These are phyloP conservation scores for Penicillium crystallinum DNA, from an alignment of 495 filamentous ascomycete genomes.

Conservation along the genomic window DNA sequence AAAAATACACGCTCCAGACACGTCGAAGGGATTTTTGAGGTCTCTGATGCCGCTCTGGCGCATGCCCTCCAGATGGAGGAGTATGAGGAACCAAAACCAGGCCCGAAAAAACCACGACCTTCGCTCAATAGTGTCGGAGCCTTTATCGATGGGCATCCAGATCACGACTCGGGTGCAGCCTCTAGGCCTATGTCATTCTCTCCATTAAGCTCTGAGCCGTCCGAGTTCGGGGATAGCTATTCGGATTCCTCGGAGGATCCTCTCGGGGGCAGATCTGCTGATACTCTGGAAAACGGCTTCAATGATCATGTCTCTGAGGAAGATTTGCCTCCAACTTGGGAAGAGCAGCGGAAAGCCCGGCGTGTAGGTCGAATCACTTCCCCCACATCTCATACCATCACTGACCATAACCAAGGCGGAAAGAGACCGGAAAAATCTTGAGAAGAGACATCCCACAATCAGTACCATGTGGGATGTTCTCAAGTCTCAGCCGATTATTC, in stretches of 20 bases:
- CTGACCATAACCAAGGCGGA: conserved; percentile 23
- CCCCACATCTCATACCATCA: background rate
- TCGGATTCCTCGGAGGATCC: background rate
- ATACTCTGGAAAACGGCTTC: conserved; percentile 1
- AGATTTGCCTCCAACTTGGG: conserved; percentile 9
- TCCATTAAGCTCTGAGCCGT: background rate
- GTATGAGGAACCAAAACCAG: conserved; percentile 34
- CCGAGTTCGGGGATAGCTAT: background rate
- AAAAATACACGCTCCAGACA: too few species aligned
- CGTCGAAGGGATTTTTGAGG: too few species aligned
- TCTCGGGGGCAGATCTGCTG: background rate
- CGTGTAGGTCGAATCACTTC: conserved; percentile 28
- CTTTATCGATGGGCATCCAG: background rate
- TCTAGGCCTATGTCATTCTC: background rate
- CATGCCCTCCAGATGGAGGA: conserved; percentile 58
- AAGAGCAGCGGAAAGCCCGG: conserved; percentile 15
- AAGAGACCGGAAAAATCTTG: conserved; percentile 61
- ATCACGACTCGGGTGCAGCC: background rate
- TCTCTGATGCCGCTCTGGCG: conserved; percentile 53
- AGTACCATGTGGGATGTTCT: conserved; percentile 79
- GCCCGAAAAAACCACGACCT: conserved; percentile 20
- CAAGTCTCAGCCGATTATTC: conserved; percentile 58
- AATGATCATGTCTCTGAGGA: conserved; percentile 12
- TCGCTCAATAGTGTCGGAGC: background rate
- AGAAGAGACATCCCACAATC: conserved; percentile 70